Evolutionary conservation across 768 basidiomycete genomes (phyloP).

Genomic region (Suillus cothurnatus): DNA sequence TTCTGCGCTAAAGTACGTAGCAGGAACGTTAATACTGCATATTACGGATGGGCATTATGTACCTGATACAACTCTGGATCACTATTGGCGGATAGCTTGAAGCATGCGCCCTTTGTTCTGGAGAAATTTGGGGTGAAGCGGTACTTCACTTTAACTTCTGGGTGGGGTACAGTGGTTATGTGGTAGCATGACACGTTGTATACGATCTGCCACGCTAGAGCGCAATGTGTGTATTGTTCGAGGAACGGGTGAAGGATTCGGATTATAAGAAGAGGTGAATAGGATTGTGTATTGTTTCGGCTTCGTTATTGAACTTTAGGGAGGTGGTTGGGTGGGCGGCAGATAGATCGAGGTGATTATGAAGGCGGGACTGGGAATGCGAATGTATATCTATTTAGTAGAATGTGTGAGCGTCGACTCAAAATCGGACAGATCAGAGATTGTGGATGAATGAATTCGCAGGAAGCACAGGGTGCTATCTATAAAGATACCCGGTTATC

Average conservation of each 20-base stretch:
- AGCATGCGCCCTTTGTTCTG: not conserved
- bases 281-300: not conserved
- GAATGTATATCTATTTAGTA: not conserved
- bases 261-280: not conserved
- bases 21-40: not conserved
- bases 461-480: slow-evolving; percentile 3
- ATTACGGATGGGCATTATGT: not conserved
- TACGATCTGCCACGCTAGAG: not conserved
- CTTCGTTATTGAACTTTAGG: not conserved
- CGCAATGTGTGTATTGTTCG: not conserved
- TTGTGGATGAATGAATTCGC: not conserved
- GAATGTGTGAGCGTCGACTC: not conserved
- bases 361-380: not conserved
- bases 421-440: not conserved
- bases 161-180: not conserved
- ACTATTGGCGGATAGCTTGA: not conserved
- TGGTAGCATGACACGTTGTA: not conserved
- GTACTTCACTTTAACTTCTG: not conserved
- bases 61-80: not conserved
- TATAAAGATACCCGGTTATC: not conserved
- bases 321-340: not conserved
- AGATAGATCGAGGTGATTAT: not conserved
- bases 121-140: not conserved
- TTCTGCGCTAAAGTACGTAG: not conserved
- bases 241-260: not conserved